phyloP scores from a whole-genome alignment of 108 stramenopile genomes.

The Nitzschia inconspicua region DNA sequence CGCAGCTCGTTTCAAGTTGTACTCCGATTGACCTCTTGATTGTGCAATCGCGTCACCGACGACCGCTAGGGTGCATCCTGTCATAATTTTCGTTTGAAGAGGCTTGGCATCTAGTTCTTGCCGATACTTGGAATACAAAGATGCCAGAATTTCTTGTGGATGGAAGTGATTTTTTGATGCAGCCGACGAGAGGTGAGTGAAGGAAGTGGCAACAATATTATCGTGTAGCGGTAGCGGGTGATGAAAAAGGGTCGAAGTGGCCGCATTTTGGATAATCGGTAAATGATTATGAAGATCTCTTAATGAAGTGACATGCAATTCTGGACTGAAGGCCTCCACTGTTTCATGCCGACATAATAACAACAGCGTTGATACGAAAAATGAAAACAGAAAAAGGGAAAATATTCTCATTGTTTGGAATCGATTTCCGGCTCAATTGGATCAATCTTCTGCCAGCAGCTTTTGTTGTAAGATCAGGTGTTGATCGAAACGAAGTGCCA shows the following conservation, averaged over 20 bases:
- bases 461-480: no score
- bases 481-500: no score
- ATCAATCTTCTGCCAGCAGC: no score
- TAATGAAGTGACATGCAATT: no score
- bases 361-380: no score
- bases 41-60: conserved; percentile 53
- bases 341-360: no score
- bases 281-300: conserved; percentile 1
- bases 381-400: no score
- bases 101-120: conserved; percentile 10
- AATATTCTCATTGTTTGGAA: no score
- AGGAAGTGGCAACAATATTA: neutral
- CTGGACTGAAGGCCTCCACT: no score
- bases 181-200: neutral
- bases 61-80: conserved; percentile 30
- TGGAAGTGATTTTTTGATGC: neutral
- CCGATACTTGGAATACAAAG: conserved; percentile 31
- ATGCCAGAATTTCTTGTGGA: neutral
- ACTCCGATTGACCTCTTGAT: conserved; percentile 18
- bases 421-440: no score
- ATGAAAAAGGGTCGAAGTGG: neutral
- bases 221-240: neutral
- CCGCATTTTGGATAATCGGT: neutral
- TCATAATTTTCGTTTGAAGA: conserved; percentile 20
- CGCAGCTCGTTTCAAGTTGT: conserved; percentile 35